Conservation (phyloP, 129 eudicot species). For the Apium graveolens region DNA sequence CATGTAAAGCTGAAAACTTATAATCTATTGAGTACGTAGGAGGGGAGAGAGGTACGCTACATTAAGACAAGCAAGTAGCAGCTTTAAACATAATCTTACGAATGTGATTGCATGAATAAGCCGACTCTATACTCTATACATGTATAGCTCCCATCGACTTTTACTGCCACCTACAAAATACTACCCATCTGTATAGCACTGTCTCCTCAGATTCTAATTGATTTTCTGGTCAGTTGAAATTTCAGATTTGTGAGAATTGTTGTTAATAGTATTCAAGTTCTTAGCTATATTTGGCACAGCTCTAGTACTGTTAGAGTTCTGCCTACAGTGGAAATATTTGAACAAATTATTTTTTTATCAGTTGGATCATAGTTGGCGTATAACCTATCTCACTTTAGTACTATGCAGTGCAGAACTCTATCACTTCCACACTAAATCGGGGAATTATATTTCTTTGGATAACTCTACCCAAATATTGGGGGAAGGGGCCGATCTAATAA, state of each 20-base stretch:
- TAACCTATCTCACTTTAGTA: background rate
- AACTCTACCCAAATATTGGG: too few relatives aligned
- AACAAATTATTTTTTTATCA: background rate
- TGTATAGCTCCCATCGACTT: slow-evolving; percentile 1
- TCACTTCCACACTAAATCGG: background rate
- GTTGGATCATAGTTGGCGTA: background rate
- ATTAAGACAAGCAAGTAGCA: background rate
- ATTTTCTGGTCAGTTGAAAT: background rate
- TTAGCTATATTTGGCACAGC: background rate
- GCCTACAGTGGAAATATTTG: background rate
- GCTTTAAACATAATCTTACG: slow-evolving; percentile 1
- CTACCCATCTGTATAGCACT: background rate
- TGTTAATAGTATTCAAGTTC: background rate
- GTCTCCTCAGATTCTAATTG: background rate
- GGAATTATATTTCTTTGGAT: too few relatives aligned
- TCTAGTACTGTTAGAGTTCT: background rate
- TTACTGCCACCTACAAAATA: background rate
- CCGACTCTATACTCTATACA: slow-evolving; percentile 5
- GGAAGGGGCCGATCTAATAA: too few relatives aligned
- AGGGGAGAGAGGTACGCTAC: background rate
- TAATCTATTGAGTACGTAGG: background rate
- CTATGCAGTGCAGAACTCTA: background rate
- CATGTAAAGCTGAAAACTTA: background rate
- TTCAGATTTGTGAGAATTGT: background rate
- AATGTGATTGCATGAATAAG: slow-evolving; percentile 7